Base-by-base conservation (phyloP, 1,284 basidiomycete species). In the Gymnopus androsaceus region DNA sequence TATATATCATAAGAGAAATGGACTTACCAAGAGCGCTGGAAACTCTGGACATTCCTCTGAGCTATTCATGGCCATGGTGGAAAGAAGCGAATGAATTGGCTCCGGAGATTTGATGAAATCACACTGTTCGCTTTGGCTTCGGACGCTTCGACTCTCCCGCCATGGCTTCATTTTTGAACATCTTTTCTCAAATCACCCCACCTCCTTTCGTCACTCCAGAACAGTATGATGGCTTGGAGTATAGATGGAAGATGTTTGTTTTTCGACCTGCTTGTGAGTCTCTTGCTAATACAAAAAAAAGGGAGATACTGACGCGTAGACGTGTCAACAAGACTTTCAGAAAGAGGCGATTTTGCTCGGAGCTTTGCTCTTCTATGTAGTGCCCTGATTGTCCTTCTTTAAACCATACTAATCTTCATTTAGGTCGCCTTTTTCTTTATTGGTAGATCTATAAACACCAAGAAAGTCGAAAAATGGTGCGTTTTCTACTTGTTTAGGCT, bases 261-360 rank as follows among this genome's bases (percentile, higher is more conserved):
- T 92, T 95, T 73, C 77, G 92, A 49, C 93, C 93, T 11, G 88
- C 87, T n/a, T 69, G 88, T 89, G 64, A 58, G 84, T 73, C 34
- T 34, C 51, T 55, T 42, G 48, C 27, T 46, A 19, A 25, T 28
- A 14, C 30, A 36, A 17, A 36, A 56, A 27, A 23, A 38, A n/a
- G n/a, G 38, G 45, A 34, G 54, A n/a, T 47, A 33, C 48, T 50
- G 34, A 58, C 51, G 41, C 59, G 38, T 55, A 57, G 57, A 30
- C 44, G 44, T 57, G n/a, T n/a, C 46, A 56, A 61, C 2, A 58
- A 83, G 85, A 84, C 21, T 88, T 94, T 73, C 75, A 85, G 68
- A 75, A 74, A 19, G 92, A 95, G 69, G 78, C 73, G 0, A 75
- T 76, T 58, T 76, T 90, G 44, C 63, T 90, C 14, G 68, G 69